Evolutionary conservation across 2,329 filamentous ascomycete species (phyloP).

Genomic region (Diaporthe citriasiana): DNA sequence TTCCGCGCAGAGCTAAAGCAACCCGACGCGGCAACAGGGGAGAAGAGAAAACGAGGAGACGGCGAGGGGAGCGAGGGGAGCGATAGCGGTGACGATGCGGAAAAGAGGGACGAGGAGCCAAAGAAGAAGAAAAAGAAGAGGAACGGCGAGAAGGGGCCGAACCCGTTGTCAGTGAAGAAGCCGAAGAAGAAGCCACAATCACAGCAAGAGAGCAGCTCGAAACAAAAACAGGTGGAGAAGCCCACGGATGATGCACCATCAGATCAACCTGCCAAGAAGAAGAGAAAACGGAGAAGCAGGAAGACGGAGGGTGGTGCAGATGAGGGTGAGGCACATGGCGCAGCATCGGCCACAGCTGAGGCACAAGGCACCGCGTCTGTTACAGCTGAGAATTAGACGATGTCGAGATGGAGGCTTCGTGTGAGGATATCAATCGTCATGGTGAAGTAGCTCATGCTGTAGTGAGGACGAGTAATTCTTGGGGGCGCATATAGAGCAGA

Average conservation of each 20-base stretch:
- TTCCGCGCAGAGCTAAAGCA: constrained; percentile 76
- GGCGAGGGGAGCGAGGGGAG: constrained; percentile 55
- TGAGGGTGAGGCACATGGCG: constrained; percentile 44
- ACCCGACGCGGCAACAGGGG: constrained; percentile 49
- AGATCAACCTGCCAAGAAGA: constrained; percentile 52
- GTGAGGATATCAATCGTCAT: not conserved
- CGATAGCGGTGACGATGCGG: constrained; percentile 46
- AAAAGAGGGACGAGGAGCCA: constrained; percentile 46
- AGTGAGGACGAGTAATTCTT: not conserved
- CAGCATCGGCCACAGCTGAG: constrained; percentile 45
- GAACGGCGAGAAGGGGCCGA: constrained; percentile 51
- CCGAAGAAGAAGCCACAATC: constrained; percentile 50
- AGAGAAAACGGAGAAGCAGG: constrained; percentile 55
- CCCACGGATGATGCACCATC: constrained; percentile 43
- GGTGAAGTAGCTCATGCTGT: not conserved
- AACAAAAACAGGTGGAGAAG: constrained; percentile 40
- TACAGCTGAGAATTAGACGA: constrained; percentile 21
- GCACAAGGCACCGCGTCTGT: constrained; percentile 24
- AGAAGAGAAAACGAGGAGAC: constrained; percentile 65
- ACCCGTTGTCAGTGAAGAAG: constrained; percentile 54
- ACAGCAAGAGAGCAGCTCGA: constrained; percentile 25
- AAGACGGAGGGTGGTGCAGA: constrained; percentile 31
- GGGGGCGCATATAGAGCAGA: not conserved
- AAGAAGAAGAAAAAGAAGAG: constrained; percentile 53
- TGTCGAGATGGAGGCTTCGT: not conserved